A percentile compares a stretch with the other conserved stretches of the same genome.
Conservation (phyloP, 495 filamentous ascomycete genomes). For the Letharia columbiana region DNA sequence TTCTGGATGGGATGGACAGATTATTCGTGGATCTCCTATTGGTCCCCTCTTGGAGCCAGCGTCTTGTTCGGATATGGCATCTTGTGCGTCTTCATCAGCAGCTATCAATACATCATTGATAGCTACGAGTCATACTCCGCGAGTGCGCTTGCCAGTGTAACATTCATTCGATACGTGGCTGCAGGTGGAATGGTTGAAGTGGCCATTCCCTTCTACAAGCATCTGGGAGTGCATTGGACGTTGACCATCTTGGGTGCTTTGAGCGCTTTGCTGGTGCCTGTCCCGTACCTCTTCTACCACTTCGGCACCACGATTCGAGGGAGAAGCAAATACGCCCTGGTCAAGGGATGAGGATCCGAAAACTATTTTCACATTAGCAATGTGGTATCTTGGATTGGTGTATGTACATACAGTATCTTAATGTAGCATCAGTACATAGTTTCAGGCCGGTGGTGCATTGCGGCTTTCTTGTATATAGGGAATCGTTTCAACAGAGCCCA, state of each 20-base stretch:
- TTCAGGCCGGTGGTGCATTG: neutral
- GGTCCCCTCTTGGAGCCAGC: conserved; percentile 43
- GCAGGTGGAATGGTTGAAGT: conserved; percentile 43
- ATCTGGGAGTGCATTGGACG: conserved; percentile 49
- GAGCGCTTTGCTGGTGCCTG: conserved; percentile 41
- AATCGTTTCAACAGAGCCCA: neutral
- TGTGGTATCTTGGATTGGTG: neutral
- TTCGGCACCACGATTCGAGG: conserved; percentile 42
- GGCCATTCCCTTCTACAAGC: conserved; percentile 44
- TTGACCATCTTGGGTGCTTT: conserved; percentile 47
- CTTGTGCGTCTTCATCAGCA: conserved; percentile 44
- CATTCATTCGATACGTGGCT: conserved; percentile 42
- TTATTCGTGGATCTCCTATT: conserved; percentile 43
- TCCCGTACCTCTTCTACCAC: conserved; percentile 47
- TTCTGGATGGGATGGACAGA: conserved; percentile 58
- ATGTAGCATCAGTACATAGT: neutral
- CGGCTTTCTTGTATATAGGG: neutral
- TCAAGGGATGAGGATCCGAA: neutral
- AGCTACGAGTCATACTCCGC: conserved; percentile 42
- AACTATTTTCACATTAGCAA: conserved; percentile 3
- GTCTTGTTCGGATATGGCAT: conserved; percentile 47
- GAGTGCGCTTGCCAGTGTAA: conserved; percentile 41
- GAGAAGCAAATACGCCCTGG: conserved; percentile 39
- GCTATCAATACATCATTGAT: conserved; percentile 50
- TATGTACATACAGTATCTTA: neutral